Percentiles rank a stretch among this genome's conserved stretches.
Conservation (phyloP, 2,329 filamentous ascomycete genomes). For the Aspergillus sp. region DNA sequence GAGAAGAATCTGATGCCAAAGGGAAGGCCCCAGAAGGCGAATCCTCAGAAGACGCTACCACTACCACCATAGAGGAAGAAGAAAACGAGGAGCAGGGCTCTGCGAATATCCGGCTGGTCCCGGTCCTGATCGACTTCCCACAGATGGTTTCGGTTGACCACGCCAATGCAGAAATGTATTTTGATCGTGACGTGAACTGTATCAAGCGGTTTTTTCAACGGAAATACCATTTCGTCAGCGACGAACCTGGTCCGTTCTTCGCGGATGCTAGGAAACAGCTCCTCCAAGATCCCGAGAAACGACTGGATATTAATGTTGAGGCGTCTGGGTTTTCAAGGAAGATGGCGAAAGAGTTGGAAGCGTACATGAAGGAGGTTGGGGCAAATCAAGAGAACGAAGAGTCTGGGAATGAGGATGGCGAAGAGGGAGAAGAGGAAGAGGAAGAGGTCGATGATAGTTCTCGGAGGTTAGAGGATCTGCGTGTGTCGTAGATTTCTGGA, state of each 20-base stretch:
- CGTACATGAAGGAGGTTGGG: slow-evolving; percentile 70
- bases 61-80: no score
- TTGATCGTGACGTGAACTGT: slow-evolving; percentile 90
- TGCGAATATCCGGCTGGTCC: slow-evolving; percentile 52
- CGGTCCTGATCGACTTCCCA: slow-evolving; percentile 92
- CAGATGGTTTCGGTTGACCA: slow-evolving; percentile 98
- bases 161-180: slow-evolving; percentile 90
- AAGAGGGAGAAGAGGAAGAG: slow-evolving; percentile 30
- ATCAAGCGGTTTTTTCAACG: slow-evolving; percentile 90
- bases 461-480: slow-evolving; percentile 22
- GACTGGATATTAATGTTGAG: slow-evolving; percentile 80
- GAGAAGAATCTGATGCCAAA: slow-evolving; percentile 21
- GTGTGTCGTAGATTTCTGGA: slow-evolving; percentile 20
- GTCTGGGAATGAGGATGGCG: slow-evolving; percentile 34
- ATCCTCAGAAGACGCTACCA: slow-evolving; percentile 12
- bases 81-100: slow-evolving; percentile 1
- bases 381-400: slow-evolving; percentile 45
- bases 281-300: slow-evolving; percentile 51
- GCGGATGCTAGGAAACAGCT: slow-evolving; percentile 70
- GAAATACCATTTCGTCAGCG: slow-evolving; percentile 77
- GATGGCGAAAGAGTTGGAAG: slow-evolving; percentile 88
- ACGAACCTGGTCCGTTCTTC: slow-evolving; percentile 76
- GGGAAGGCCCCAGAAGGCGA: slow-evolving; percentile 27
- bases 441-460: slow-evolving; percentile 19
- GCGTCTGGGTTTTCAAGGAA: slow-evolving; percentile 95